Base-by-base conservation (phyloP, 495 filamentous ascomycete species). In the Penicillium mononematosum region DNA sequence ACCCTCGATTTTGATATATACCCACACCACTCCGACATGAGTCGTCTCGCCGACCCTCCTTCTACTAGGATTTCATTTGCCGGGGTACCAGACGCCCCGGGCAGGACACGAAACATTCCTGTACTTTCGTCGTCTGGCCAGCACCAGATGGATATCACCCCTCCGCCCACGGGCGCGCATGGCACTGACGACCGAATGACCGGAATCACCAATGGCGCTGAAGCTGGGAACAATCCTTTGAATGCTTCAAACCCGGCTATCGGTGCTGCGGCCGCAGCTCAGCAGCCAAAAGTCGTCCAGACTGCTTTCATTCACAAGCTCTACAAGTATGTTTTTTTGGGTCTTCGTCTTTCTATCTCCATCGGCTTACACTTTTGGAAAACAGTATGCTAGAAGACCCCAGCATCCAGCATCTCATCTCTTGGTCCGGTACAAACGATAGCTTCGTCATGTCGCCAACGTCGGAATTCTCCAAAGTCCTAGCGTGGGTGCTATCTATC, bases 271-370 rank as follows among this genome's bases (percentile, higher is more conserved):
- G 89, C 90, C 16, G 90, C 91, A 56, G 87, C 91, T 56, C 92
- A 96, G 71, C 92, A 96, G 70, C 92, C 93, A 55, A 98, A 98
- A 75, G 92, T 96, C 53, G 91, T 98, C 29, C 94, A 98, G 74
- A 97, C 94, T 24, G 94, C 94, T n/a, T 98, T 98, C 68, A 98
- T 98, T 58, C 94, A 98, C 71, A 98, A 98, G 72, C 83, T 98
- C 17, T 98, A 97, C 83, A 98, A 96, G 93, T 98, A 81, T 55
- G 87, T 76, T 20, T n/a, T 47, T 27, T n/a, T 46, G 19, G 20
- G 22, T 19, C 50, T 12, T 17, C 22, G 43, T 19, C 34, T 19
- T 22, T 29, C 24, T 50, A 16, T 27, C 31, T 52, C 20, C 25
- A 24, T 27, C 24, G 31, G 45, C 56, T 57, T 27, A 65, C 52